phyloP scores from a whole-genome alignment of 352 stramenopile genomes.

The Globisporangium sylvaticum region DNA sequence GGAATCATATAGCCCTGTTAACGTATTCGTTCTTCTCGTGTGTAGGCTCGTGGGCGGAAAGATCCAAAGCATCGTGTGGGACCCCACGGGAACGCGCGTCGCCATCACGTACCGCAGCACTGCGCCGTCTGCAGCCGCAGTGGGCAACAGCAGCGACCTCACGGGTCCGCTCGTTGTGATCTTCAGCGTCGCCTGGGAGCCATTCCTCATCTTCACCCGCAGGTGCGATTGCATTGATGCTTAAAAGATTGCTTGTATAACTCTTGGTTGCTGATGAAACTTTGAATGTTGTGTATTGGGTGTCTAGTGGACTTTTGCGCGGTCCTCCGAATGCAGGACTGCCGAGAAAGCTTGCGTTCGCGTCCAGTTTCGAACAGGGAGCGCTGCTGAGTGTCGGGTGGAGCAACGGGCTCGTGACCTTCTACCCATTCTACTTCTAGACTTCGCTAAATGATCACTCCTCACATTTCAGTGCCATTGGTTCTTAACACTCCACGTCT shows the following conservation, averaged over 20 bases:
- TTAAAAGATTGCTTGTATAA: not conserved
- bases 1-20: too few relatives aligned
- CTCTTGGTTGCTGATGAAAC: not conserved
- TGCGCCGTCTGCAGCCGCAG: constrained; percentile 8
- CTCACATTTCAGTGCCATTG: too few relatives aligned
- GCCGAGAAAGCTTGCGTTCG: constrained; percentile 55
- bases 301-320: constrained; percentile 44
- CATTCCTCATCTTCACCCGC: constrained; percentile 73
- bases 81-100: constrained; percentile 61
- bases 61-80: constrained; percentile 60
- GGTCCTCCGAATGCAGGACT: constrained; percentile 56
- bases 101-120: constrained; percentile 51
- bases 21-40: not conserved
- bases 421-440: constrained; percentile 78
- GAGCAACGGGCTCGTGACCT: constrained; percentile 75
- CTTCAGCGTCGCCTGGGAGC: constrained; percentile 63
- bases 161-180: constrained; percentile 59
- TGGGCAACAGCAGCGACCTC: constrained; percentile 18
- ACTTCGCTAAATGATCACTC: too few relatives aligned
- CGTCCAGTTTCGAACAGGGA: constrained; percentile 63
- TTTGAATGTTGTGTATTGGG: not conserved
- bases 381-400: constrained; percentile 67
- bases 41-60: constrained; percentile 56
- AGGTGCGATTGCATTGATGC: constrained; percentile 25
- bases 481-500: too few relatives aligned